A percentile compares a stretch with the other conserved stretches of the same genome.
Conservation (phyloP, 2,329 filamentous ascomycete genomes). For the Gaeumannomyces tritici region DNA sequence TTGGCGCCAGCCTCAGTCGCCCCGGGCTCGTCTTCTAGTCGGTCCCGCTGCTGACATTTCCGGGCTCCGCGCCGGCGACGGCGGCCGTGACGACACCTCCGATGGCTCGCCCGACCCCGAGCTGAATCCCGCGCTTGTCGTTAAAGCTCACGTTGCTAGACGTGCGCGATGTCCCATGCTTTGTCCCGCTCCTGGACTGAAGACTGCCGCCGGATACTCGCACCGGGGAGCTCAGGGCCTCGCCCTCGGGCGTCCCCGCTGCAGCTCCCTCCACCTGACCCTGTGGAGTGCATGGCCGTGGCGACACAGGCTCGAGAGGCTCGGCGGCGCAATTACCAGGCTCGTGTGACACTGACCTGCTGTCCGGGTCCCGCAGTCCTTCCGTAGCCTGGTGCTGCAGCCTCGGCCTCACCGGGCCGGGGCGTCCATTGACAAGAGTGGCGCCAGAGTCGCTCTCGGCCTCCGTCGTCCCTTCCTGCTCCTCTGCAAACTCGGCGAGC, state of each 20-base stretch:
- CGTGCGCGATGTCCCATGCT: constrained; percentile 13
- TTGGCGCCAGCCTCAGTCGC: no score
- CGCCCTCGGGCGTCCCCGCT: background rate
- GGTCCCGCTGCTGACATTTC: background rate
- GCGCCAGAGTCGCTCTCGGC: background rate
- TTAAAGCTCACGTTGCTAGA: constrained; percentile 21
- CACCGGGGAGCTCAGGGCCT: background rate
- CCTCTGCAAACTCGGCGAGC: background rate
- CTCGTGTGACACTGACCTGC: background rate
- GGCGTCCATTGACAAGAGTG: background rate
- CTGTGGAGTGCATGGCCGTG: background rate
- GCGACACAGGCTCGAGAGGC: background rate
- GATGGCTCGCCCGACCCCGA: constrained; percentile 11
- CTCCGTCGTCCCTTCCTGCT: background rate
- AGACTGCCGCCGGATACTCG: background rate
- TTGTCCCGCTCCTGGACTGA: background rate
- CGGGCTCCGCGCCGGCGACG: background rate
- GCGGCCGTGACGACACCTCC: constrained; percentile 10
- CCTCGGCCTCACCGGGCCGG: background rate
- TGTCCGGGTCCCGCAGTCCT: background rate
- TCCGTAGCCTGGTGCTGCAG: constrained; percentile 2
- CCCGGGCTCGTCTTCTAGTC: background rate
- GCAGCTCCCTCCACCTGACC: background rate
- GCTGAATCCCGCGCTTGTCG: constrained; percentile 14
- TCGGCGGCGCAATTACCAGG: no score